phyloP scores from a whole-genome alignment of 1,284 basidiomycete species.

The Austropuccinia psidii region DNA sequence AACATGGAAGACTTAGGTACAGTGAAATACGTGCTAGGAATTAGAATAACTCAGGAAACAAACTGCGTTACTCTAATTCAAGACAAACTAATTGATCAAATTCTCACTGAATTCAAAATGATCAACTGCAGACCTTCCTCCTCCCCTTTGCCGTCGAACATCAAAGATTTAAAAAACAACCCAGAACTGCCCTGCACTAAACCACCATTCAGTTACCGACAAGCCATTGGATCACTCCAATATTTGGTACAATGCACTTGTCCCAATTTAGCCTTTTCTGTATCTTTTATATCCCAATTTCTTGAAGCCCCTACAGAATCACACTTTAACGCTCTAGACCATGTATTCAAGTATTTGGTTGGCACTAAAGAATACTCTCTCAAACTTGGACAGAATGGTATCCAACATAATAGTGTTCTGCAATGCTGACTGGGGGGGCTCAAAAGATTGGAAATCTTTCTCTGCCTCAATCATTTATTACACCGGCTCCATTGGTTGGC shows the following conservation, averaged over 20 bases:
- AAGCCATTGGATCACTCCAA: neutral
- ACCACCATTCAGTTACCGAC: neutral
- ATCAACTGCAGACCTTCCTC: neutral
- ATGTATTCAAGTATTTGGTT: neutral
- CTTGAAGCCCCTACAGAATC: neutral
- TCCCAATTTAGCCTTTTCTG: neutral
- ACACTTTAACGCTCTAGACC: neutral
- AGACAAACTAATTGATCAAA: neutral
- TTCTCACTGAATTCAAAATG: neutral
- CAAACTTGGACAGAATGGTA: neutral
- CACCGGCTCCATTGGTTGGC: neutral
- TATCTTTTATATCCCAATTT: neutral
- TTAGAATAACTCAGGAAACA: neutral
- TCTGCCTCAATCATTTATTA: neutral
- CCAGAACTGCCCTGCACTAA: neutral
- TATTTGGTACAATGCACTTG: constrained; percentile 17
- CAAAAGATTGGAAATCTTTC: neutral
- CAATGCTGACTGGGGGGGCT: neutral
- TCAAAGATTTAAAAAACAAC: neutral
- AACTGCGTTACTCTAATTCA: neutral
- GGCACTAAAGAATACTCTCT: neutral
- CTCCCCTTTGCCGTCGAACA: neutral
- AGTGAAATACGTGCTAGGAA: neutral
- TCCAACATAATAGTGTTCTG: neutral
- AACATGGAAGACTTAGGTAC: neutral